Conservation (phyloP, 768 basidiomycete species). For the Epithele typhae region DNA sequence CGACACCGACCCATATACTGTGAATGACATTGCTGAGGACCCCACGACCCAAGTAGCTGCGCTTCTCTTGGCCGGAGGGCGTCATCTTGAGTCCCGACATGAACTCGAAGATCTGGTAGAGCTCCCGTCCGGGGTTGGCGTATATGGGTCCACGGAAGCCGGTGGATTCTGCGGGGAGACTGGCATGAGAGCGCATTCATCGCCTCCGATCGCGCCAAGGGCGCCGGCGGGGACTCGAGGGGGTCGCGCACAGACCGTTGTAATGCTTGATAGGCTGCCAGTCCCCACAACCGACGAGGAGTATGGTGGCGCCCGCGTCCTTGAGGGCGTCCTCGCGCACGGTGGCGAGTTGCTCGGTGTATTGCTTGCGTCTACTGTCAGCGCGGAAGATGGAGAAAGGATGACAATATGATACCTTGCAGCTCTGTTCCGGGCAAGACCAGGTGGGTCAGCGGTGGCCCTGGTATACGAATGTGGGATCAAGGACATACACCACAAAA, state of each 20-base stretch:
- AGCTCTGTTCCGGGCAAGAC: neutral
- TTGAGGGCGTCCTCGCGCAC: conserved; percentile 39
- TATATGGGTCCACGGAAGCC: conserved; percentile 48
- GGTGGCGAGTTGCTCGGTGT: conserved; percentile 42
- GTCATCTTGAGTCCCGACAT: conserved; percentile 41
- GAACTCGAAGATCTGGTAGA: conserved; percentile 63
- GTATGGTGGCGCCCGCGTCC: conserved; percentile 35
- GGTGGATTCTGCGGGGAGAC: conserved; percentile 35
- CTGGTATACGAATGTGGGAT: no score
- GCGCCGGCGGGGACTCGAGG: neutral
- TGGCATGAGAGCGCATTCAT: neutral
- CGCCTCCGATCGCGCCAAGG: neutral
- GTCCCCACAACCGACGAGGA: conserved; percentile 60
- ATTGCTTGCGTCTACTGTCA: conserved; percentile 33
- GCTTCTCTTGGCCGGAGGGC: conserved; percentile 39
- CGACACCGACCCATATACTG: conserved; percentile 42
- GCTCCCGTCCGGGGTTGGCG: conserved; percentile 55
- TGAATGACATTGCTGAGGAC: conserved; percentile 27
- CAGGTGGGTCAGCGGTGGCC: no score
- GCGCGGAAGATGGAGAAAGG: neutral
- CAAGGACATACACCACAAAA: conserved; percentile 59
- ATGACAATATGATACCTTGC: conserved; percentile 7
- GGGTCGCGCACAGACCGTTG: conserved; percentile 30
- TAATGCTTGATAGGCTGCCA: conserved; percentile 48
- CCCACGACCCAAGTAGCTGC: conserved; percentile 40